A percentile compares a stretch with the other conserved stretches of the same genome.
phyloP scores from a whole-genome alignment of 352 stramenopile species.

The Pythium dissotocum region DNA sequence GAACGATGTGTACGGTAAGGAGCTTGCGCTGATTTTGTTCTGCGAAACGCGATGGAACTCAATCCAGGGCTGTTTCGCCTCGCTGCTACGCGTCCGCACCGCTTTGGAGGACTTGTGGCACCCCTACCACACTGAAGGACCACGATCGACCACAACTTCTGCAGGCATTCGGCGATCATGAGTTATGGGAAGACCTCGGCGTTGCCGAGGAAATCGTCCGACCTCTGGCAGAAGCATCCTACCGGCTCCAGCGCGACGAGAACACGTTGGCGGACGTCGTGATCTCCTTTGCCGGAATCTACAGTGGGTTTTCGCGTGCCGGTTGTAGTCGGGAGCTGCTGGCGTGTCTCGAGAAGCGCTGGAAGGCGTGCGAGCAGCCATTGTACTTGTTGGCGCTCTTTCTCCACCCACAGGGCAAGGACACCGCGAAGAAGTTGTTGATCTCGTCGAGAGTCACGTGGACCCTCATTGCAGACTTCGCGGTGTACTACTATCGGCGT shows the following conservation, averaged over 20 bases:
- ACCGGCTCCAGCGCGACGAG: slow-evolving; percentile 13
- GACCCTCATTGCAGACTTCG: slow-evolving; percentile 1
- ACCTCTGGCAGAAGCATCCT: slow-evolving; percentile 6
- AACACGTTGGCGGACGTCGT: slow-evolving; percentile 12
- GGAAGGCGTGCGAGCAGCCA: slow-evolving; percentile 7
- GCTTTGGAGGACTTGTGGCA: neutral
- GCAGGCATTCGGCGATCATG: neutral
- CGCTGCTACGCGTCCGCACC: neutral
- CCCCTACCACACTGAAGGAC: neutral
- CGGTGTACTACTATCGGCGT: slow-evolving; percentile 16
- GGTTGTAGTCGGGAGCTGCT: no score
- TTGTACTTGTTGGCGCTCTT: slow-evolving; percentile 3
- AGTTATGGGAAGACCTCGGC: neutral
- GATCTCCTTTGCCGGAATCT: slow-evolving; percentile 6
- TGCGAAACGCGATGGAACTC: slow-evolving; percentile 9
- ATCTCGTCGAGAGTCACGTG: no score
- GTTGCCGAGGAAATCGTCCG: neutral
- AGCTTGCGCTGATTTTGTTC: neutral
- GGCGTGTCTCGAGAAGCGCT: neutral
- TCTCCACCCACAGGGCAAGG: neutral
- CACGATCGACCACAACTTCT: neutral
- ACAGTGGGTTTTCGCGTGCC: neutral
- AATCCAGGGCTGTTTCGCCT: no score
- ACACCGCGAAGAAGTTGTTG: neutral
- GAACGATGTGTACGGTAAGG: neutral